Percentiles rank a stretch among this genome's conserved stretches.
Evolutionary conservation across 2,329 filamentous ascomycete species (phyloP).

Genomic region (Hymenoscyphus occultus): DNA sequence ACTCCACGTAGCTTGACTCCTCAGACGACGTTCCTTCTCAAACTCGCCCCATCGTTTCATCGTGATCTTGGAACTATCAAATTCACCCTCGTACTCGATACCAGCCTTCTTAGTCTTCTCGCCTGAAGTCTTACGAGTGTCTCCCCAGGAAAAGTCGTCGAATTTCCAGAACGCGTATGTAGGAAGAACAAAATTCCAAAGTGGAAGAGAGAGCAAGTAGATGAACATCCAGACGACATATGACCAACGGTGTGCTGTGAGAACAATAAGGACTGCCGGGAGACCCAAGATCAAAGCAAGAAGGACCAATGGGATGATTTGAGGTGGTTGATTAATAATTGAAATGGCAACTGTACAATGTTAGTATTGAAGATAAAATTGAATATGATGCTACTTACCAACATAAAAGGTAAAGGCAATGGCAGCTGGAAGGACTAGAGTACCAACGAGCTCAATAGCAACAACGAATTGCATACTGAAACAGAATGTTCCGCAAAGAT

Average conservation of each 20-base stretch:
- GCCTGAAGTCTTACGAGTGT: slow-evolving; percentile 91
- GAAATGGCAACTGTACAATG: slow-evolving; percentile 69
- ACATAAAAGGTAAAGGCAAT: slow-evolving; percentile 98
- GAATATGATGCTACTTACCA: slow-evolving; percentile 54
- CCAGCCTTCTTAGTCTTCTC: slow-evolving; percentile 86
- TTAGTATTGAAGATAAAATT: slow-evolving; percentile 20
- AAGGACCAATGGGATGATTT: slow-evolving; percentile 86
- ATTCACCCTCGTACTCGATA: slow-evolving; percentile 88
- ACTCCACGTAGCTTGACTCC: slow-evolving; percentile 22
- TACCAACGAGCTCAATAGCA: slow-evolving; percentile 91
- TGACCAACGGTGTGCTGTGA: slow-evolving; percentile 88
- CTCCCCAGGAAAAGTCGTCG: slow-evolving; percentile 98
- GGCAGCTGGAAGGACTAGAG: slow-evolving; percentile 89
- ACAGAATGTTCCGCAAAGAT: slow-evolving; percentile 97
- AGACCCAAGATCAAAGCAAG: slow-evolving; percentile 89
- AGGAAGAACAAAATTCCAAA: slow-evolving; percentile 97
- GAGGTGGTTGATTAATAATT: slow-evolving; percentile 71
- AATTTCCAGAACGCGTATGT: slow-evolving; percentile 99
- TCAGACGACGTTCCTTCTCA: slow-evolving; percentile 62
- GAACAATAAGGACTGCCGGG: slow-evolving; percentile 83
- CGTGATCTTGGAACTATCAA: slow-evolving; percentile 97
- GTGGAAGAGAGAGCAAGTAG: slow-evolving; percentile 85
- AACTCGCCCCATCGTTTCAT: slow-evolving; percentile 99
- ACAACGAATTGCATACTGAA: slow-evolving; percentile 99
- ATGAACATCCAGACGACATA: slow-evolving; percentile 98